Evolutionary conservation across 495 filamentous ascomycete genomes (phyloP), one percentile per base, ranked within the genome.

Genomic region (Xanthoparmelia taractica): DNA sequence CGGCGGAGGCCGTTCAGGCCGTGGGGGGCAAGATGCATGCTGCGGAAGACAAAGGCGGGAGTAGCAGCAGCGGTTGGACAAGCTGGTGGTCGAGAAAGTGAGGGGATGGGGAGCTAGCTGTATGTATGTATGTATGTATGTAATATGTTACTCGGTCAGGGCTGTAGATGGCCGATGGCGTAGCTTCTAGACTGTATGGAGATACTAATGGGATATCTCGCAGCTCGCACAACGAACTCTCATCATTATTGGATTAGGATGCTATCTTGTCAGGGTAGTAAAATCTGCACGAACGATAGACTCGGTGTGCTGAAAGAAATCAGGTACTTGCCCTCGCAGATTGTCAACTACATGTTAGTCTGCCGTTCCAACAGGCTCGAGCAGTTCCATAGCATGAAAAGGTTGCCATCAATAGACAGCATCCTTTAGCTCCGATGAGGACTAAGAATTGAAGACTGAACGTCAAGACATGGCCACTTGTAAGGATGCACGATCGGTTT

Each of bases 61-160:
- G 65, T 29, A 54, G 12, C 29, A 25, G 12, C 29, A 25, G 57
- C 33, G 4, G 5, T n/a, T 63, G 61, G 61, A 57, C 31, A 2
- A 38, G 27, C 29, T 57, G 61, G 61, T 52, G 61, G 33, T 34
- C 56, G 59, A 41, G 64, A 7, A 52, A 43, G 23, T 59, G 48
- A 54, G 23, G 38, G 20, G 27, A 25, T n/a, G 41, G 20, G 5
- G 34, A 17, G 40, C 27, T 36, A 23, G 2, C 0, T 1, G 20
- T 12, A 12, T 12, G 2, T 45, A 20, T n/a, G 13, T 12, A 31
- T 52, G 17, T 29, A 31, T 17, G n/a, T n/a, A n/a, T n/a, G n/a
- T n/a, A n/a, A n/a, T n/a, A n/a, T n/a, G n/a, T n/a, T n/a, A n/a
- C n/a, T n/a, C n/a, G n/a, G n/a, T n/a, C n/a, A n/a, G n/a, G n/a